Conservation (phyloP, 1,139 yeast genomes). For the Zygosaccharomyces sapae region DNA sequence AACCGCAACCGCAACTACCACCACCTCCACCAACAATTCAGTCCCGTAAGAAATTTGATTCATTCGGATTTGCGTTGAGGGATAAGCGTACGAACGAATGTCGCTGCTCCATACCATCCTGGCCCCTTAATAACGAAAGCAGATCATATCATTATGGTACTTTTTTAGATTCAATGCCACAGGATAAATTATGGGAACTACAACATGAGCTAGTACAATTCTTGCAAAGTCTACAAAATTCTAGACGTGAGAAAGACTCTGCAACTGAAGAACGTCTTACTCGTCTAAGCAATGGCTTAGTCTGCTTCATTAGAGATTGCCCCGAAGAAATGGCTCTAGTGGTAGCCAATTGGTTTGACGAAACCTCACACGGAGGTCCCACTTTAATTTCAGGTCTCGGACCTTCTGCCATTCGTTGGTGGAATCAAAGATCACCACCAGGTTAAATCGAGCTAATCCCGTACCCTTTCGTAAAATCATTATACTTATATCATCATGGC, state of each 20-base stretch:
- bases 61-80: conserved; percentile 10
- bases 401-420: conserved; percentile 1
- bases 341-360: conserved; percentile 32
- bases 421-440: background rate
- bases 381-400: conserved; percentile 2
- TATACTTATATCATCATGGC: background rate
- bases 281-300: conserved; percentile 32
- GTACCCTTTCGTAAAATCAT: background rate
- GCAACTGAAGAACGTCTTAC: conserved; percentile 29
- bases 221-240: conserved; percentile 16
- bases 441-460: background rate
- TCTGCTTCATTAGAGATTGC: conserved; percentile 29
- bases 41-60: conserved; percentile 4
- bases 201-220: conserved; percentile 24
- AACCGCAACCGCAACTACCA: conserved; percentile 6
- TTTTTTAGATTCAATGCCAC: conserved; percentile 24
- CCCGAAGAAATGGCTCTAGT: conserved; percentile 20
- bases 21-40: conserved; percentile 4
- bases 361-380: background rate
- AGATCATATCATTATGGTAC: conserved; percentile 12
- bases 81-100: background rate
- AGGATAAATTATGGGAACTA: conserved; percentile 26
- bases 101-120: conserved; percentile 5
- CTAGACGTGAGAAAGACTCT: conserved; percentile 13
- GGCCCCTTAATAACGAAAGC: conserved; percentile 3